Percentiles rank a stretch among this genome's conserved stretches.
Conservation (phyloP, 352 stramenopile species). For the Pythium folliculosum region DNA sequence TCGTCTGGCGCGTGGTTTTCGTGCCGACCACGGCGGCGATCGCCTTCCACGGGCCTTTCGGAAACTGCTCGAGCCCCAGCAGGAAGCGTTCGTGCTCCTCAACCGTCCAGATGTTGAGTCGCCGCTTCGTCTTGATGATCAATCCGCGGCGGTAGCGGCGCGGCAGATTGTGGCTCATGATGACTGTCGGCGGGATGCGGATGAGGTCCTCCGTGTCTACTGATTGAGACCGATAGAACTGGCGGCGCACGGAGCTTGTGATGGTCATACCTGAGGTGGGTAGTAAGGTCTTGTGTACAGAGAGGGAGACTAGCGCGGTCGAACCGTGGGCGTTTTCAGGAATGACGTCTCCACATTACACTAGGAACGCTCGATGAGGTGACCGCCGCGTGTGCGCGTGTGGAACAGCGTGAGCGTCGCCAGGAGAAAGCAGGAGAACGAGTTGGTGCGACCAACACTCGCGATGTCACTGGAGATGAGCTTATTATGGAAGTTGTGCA, state of each 20-base stretch:
- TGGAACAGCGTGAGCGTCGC: too few species aligned
- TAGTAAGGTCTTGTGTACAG: background rate
- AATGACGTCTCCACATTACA: too few species aligned
- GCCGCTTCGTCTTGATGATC: background rate
- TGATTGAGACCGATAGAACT: background rate
- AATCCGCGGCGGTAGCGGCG: background rate
- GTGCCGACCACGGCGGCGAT: constrained; percentile 68
- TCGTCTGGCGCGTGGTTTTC: constrained; percentile 79
- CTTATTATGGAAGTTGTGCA: background rate
- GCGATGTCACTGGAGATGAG: background rate
- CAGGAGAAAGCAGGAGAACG: too few species aligned
- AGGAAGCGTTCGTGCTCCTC: constrained; percentile 64
- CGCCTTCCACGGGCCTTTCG: constrained; percentile 61
- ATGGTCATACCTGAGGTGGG: background rate
- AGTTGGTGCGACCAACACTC: background rate
- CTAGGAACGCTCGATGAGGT: too few species aligned
- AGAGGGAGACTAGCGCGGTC: background rate
- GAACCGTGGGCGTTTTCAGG: too few species aligned
- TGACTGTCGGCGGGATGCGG: background rate
- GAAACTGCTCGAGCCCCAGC: constrained; percentile 57
- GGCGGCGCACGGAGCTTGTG: background rate
- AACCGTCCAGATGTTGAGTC: constrained; percentile 13
- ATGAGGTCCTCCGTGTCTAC: background rate
- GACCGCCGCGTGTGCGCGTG: too few species aligned
- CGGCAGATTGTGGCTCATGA: constrained; percentile 2